Evolutionary conservation across 1,284 basidiomycete species (phyloP), one percentile per base, ranked within the genome.

Genomic region (Agaricales sp.): DNA sequence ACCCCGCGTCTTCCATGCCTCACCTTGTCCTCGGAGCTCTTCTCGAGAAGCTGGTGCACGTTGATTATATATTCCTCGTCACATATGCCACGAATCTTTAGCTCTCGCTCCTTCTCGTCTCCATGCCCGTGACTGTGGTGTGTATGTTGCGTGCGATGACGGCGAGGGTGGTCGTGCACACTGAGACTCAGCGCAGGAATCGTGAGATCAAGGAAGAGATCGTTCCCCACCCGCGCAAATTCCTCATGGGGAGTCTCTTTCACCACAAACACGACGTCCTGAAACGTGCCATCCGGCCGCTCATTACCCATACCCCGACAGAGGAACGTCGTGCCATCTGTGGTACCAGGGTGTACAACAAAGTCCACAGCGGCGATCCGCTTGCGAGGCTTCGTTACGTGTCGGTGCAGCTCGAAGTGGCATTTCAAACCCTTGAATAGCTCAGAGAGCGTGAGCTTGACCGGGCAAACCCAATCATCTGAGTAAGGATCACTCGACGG

Each of bases 301-400:
- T 93, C 87, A 66, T 92, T 84, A 3, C 90, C 91, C 2, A 82
- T 79, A 13, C 76, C 74, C 13, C 78, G 75, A 58, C 87, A 91
- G 50, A 83, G 70, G 52, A 93, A 79, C 61, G 82, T 82, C 25
- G 87, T 90, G n/a, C 89, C 89, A 37, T 67, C 65, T 49, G 71
- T 72, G 63, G 75, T 82, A 6, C 82, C 82, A n/a, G 87, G 76
- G 58, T 86, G 81, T 52, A 92, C 75, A 24, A 77, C 72, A 48
- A 92, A 71, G 53, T 85, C 80, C 52, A 93, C 74, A 35, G 88
- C 74, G 54, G 91, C 85, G 53, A 82, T 77, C 62, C 89, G 84
- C 8, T 74, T 76, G 51, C 30, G n/a, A 35, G 11, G 30, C 30
- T 35, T 35, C 8, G 30, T n/a, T 8, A n/a, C 30, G n/a, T 35